phyloP scores from a whole-genome alignment of 495 filamentous ascomycete species.

The Aspergillus conjunctus region DNA sequence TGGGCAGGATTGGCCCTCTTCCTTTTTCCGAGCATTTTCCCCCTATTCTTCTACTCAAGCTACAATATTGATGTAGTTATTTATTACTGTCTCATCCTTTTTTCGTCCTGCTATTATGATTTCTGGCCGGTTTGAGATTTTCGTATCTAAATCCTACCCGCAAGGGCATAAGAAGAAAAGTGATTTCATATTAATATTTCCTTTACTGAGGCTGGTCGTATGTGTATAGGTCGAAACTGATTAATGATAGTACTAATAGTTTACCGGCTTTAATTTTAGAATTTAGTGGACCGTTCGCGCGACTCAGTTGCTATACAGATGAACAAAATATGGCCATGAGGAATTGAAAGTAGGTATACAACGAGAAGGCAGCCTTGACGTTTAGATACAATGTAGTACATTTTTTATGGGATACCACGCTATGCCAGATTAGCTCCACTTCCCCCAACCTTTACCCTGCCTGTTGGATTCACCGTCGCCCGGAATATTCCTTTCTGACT shows the following conservation, averaged over 20 bases:
- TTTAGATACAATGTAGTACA: constrained; percentile 13
- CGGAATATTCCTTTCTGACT: constrained; percentile 38
- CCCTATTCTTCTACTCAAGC: not conserved
- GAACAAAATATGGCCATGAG: no score
- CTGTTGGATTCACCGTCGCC: constrained; percentile 14
- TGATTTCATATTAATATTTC: not conserved
- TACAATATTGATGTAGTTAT: not conserved
- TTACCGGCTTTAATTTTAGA: no score
- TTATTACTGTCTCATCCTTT: not conserved
- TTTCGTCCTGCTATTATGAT: not conserved
- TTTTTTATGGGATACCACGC: constrained; percentile 5
- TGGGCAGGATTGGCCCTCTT: not conserved
- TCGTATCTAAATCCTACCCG: constrained; percentile 21
- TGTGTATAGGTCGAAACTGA: not conserved
- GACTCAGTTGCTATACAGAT: no score
- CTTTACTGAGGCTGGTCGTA: not conserved
- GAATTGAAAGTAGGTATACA: no score
- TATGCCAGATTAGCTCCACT: constrained; percentile 19
- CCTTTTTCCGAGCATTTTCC: not conserved
- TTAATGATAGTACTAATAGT: not conserved
- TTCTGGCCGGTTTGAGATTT: constrained; percentile 5
- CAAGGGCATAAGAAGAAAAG: constrained; percentile 23
- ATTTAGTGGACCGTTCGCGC: no score
- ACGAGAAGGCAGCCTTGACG: no score
- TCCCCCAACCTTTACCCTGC: constrained; percentile 27